A percentile compares a stretch with the other conserved stretches of the same genome.
These are phyloP conservation scores for Delphinella strobiligena DNA, from an alignment of 2,329 filamentous ascomycete species.

Conservation along the genomic window DNA sequence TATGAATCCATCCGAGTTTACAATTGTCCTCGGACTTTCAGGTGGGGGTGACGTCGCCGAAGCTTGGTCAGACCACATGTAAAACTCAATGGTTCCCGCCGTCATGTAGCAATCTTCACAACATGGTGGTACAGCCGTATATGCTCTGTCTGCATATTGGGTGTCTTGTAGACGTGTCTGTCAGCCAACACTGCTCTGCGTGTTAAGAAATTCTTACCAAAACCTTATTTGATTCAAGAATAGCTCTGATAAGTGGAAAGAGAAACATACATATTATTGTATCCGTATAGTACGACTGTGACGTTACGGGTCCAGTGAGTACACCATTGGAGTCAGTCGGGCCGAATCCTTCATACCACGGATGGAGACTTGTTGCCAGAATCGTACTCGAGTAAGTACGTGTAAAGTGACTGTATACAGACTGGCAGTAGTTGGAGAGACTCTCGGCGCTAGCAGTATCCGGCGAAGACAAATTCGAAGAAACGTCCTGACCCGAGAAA, in stretches of 20 bases:
- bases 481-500: background rate
- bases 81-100: conserved; percentile 8
- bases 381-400: conserved; percentile 5
- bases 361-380: conserved; percentile 8
- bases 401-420: background rate
- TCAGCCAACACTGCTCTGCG: too few relatives aligned
- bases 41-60: conserved; percentile 4
- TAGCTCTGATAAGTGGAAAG: background rate
- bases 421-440: background rate
- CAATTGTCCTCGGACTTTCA: conserved; percentile 5
- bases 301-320: conserved; percentile 9
- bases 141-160: conserved; percentile 9
- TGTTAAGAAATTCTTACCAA: too few relatives aligned
- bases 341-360: conserved; percentile 11
- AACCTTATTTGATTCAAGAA: too few relatives aligned
- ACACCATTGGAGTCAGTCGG: conserved; percentile 8
- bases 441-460: background rate
- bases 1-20: conserved; percentile 8
- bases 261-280: conserved; percentile 8
- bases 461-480: background rate
- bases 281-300: conserved; percentile 8
- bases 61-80: conserved; percentile 10
- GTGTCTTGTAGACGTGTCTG: too few relatives aligned
- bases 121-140: conserved; percentile 9
- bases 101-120: conserved; percentile 8